These are phyloP conservation scores for Boletus semigastroideus DNA, from an alignment of 1,284 basidiomycete species.

Conservation along the genomic window DNA sequence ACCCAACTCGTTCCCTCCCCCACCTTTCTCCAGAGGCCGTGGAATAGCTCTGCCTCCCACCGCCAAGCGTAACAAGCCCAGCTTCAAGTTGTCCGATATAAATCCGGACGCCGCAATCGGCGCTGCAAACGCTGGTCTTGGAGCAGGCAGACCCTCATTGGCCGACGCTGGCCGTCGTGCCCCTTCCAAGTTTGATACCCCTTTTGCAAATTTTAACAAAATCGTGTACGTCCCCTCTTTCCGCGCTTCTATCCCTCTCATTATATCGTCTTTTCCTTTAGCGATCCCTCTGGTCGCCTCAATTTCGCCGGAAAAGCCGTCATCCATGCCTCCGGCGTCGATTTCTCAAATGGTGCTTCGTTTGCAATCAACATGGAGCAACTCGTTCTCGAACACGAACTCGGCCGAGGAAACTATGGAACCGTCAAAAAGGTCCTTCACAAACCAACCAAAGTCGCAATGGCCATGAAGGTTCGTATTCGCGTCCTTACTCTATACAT, in stretches of 20 bases:
- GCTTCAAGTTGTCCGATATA: constrained; percentile 66
- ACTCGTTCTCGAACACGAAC: constrained; percentile 87
- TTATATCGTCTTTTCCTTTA: constrained; percentile 31
- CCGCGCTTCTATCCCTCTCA: constrained; percentile 6
- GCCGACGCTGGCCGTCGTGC: constrained; percentile 44
- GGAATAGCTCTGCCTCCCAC: constrained; percentile 40
- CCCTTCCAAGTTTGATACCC: constrained; percentile 58
- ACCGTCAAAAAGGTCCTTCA: constrained; percentile 96
- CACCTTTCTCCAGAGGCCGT: constrained; percentile 33
- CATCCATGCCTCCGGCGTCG: constrained; percentile 89
- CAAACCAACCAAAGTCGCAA: constrained; percentile 90
- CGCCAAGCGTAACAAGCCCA: constrained; percentile 54
- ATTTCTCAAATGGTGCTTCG: constrained; percentile 91
- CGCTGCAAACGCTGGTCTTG: constrained; percentile 65
- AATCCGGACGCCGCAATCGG: constrained; percentile 46
- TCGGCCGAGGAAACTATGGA: constrained; percentile 96
- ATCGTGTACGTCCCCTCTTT: constrained; percentile 72
- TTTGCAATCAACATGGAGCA: constrained; percentile 97
- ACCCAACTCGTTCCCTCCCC: constrained; percentile 30
- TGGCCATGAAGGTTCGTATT: constrained; percentile 93
- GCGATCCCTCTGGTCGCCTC: constrained; percentile 91
- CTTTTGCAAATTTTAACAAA: constrained; percentile 91
- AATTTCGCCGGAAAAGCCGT: constrained; percentile 95
- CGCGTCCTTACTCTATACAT: constrained; percentile 6
- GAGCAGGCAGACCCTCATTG: constrained; percentile 58